These are phyloP conservation scores for Tricholoma sp. DNA, from an alignment of 768 basidiomycete species.

Conservation along the genomic window DNA sequence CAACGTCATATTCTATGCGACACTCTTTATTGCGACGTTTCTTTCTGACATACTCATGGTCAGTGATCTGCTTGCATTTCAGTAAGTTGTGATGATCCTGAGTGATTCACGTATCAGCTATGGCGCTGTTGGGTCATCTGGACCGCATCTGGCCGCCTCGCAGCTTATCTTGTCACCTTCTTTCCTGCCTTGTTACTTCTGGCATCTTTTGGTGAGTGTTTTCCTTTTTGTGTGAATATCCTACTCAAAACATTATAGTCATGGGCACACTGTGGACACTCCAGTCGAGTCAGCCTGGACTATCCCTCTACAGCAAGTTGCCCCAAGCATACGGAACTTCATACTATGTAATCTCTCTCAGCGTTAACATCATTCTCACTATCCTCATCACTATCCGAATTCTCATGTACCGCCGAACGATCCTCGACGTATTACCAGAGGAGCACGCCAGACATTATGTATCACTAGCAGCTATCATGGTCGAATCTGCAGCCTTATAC, in stretches of 20 bases:
- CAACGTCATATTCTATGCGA: slow-evolving; percentile 38
- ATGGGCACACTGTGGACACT: slow-evolving; percentile 40
- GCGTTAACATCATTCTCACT: slow-evolving; percentile 36
- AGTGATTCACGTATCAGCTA: slow-evolving; percentile 16
- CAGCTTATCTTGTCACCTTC: slow-evolving; percentile 19
- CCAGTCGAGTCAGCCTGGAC: slow-evolving; percentile 34
- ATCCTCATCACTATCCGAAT: slow-evolving; percentile 32
- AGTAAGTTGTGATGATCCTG: neutral
- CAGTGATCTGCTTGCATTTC: neutral
- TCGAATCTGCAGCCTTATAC: slow-evolving; percentile 43
- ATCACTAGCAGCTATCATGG: slow-evolving; percentile 30
- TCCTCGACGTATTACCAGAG: slow-evolving; percentile 23
- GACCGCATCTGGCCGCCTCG: slow-evolving; percentile 20
- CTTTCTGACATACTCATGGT: slow-evolving; percentile 34
- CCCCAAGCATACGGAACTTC: slow-evolving; percentile 32
- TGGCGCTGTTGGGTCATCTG: slow-evolving; percentile 40
- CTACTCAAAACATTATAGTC: slow-evolving; percentile 14
- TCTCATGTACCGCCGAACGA: slow-evolving; percentile 24
- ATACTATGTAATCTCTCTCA: slow-evolving; percentile 34
- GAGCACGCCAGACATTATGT: slow-evolving; percentile 31
- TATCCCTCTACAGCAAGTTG: slow-evolving; percentile 32
- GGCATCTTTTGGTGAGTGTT: slow-evolving; percentile 18
- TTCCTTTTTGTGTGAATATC: neutral
- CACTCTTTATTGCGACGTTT: slow-evolving; percentile 37
- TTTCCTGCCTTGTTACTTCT: slow-evolving; percentile 27